Percentiles rank a stretch among this genome's conserved stretches.
Evolutionary conservation across 2,329 filamentous ascomycete species (phyloP).

Genomic region (Trichoderma sp.): DNA sequence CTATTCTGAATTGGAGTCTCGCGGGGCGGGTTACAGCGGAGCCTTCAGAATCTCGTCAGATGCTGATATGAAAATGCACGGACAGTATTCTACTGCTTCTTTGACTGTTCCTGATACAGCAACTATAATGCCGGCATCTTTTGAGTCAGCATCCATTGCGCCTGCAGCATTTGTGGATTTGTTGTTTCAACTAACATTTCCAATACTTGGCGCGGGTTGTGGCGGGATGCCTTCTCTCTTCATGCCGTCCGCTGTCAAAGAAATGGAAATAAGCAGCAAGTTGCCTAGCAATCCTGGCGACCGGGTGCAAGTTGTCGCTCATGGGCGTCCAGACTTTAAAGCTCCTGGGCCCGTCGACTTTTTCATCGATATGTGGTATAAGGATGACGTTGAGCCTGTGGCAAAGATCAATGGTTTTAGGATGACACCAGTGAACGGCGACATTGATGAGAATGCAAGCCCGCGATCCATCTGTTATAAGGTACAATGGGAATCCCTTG

Average conservation of each 20-base stretch:
- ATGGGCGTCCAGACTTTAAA: constrained; percentile 27
- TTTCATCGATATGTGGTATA: constrained; percentile 34
- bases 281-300: constrained; percentile 31
- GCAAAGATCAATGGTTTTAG: constrained; percentile 38
- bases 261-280: constrained; percentile 30
- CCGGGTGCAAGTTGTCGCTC: constrained; percentile 29
- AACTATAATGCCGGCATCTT: constrained; percentile 43
- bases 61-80: constrained; percentile 21
- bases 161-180: constrained; percentile 49
- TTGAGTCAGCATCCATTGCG: constrained; percentile 44
- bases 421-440: constrained; percentile 43
- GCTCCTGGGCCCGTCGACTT: constrained; percentile 35
- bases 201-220: constrained; percentile 37
- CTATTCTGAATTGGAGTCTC: constrained; percentile 29
- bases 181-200: constrained; percentile 41
- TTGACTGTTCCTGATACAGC: constrained; percentile 44
- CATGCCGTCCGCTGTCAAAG: constrained; percentile 37
- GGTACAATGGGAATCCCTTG: constrained; percentile 44
- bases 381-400: constrained; percentile 30
- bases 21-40: constrained; percentile 30
- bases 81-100: constrained; percentile 26
- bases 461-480: constrained; percentile 42
- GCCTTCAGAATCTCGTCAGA: constrained; percentile 25
- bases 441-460: constrained; percentile 22
- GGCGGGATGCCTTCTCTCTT: constrained; percentile 34